These are phyloP conservation scores for Epithele typhae DNA, from an alignment of 768 basidiomycete genomes.

Conservation along the genomic window DNA sequence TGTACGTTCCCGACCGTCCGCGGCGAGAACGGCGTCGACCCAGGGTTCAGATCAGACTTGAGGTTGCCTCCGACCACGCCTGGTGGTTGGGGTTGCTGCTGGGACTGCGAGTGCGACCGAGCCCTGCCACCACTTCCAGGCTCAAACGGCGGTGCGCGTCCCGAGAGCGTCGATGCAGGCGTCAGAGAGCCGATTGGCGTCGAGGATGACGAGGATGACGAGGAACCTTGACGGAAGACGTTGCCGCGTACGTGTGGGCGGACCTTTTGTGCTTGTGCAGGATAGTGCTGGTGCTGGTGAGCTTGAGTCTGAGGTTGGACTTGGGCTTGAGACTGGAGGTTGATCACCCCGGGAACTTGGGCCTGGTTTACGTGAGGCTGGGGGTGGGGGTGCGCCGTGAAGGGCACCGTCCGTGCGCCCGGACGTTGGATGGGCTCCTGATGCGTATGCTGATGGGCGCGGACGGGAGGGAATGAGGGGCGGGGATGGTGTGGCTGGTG, in stretches of 20 bases:
- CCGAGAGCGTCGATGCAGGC: slow-evolving; percentile 40
- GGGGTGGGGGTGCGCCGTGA: too few relatives aligned
- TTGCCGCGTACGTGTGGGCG: slow-evolving; percentile 15
- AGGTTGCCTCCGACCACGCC: not conserved
- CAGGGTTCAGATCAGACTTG: slow-evolving; percentile 25
- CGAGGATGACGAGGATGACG: slow-evolving; percentile 14
- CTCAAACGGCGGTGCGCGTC: slow-evolving; percentile 52
- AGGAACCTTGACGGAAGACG: slow-evolving; percentile 8
- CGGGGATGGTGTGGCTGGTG: slow-evolving; percentile 13
- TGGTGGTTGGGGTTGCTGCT: not conserved
- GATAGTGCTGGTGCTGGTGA: slow-evolving; percentile 6
- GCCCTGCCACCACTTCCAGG: slow-evolving; percentile 27
- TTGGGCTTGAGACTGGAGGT: slow-evolving; percentile 13
- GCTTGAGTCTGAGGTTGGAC: not conserved
- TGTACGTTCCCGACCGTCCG: slow-evolving; percentile 10
- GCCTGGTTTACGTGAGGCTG: slow-evolving; percentile 5
- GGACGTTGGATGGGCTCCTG: not conserved
- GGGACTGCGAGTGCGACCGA: slow-evolving; percentile 5
- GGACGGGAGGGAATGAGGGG: not conserved
- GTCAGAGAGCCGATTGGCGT: slow-evolving; percentile 13
- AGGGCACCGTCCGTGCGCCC: not conserved
- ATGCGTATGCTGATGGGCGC: not conserved
- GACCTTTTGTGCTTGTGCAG: slow-evolving; percentile 6
- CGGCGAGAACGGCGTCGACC: slow-evolving; percentile 23
- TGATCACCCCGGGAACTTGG: slow-evolving; percentile 26